Evolutionary conservation across 441 rosid species (phyloP), one percentile per base, ranked within the genome.

Genomic region (Pelargonium citronellum): DNA sequence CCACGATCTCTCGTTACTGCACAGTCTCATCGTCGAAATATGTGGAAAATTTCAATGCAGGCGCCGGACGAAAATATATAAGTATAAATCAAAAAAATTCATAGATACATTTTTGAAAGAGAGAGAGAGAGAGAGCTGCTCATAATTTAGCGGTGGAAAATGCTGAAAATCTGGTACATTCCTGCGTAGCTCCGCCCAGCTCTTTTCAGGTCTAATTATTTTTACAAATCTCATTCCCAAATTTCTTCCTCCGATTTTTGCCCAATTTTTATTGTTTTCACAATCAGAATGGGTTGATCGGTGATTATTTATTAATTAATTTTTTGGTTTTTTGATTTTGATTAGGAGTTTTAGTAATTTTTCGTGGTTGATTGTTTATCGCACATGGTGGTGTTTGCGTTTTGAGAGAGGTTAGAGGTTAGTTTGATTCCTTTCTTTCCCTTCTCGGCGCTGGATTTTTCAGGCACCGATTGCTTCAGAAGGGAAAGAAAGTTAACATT

Each of bases 381-480:
- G 12, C n/a, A 62, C 80, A 83, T 87, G 84, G 69, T 79, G 77
- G 80, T 64, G 70, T 12, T 74, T 76, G 73, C 68, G 77, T 75
- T 80, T 58, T 60, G 64, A 60, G 62, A 60, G 62, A 77, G 73
- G 76, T 64, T 46, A 49, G 24, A 17, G 30, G 55, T 72, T 71
- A 74, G 74, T 68, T 72, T 62, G 66, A 34, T 70, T 73, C 68
- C 80, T 77, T 84, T 84, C 87, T 81, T 80, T 82, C 83, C 83
- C 91, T 87, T 79, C 88, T 80, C 68, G 77, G 58, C 82, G 77
- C 83, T 72, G 67, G 74, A 84, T 78, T 82, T 82, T 80, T 65
- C 65, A 79, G 78, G 75, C 67, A 72, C 73, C 76, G 79, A 77
- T 74, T 75, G 82, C 77, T 67, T 79, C 77, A 76, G 84, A 78